Base-by-base conservation (phyloP, 2,329 filamentous ascomycete genomes). In the Byssoonygena ceratinophila region DNA sequence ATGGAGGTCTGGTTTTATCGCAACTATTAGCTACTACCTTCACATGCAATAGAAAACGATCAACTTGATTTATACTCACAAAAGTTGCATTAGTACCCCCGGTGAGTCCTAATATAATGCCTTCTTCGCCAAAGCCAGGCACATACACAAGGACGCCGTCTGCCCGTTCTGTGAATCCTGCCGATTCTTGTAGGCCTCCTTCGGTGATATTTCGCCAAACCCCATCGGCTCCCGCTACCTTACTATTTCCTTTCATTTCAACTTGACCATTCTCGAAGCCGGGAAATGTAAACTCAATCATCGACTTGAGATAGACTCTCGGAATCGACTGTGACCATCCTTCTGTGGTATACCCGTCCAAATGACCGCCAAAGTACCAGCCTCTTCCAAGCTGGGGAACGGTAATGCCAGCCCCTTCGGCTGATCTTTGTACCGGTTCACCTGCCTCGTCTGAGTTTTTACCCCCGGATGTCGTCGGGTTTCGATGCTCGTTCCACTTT, bases 351-450 rank as follows among this genome's bases (percentile, higher is more conserved):
- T 78, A 76, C 23, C 71, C 74, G 63, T 90, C 85, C 4, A 86
- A 70, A 65, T 89, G 85, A 0, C 85, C 85, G 23, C 84, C 85
- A 66, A 90, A 90, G 64, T 87, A 90, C 74, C 81, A 90, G 29
- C 83, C 86, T 44, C 83, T 69, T 0, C 84, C 84, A 0, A 88
- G 68, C 51, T 82, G 79, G 0, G 83, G 79, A 0, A 89, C 80
- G 25, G 80, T 84, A 12, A 86, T 68, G 0, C 84, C 84, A 9
- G 85, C 83, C 5, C 85, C 85, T 64, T 90, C 85, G 1, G 84
- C 84, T 1, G 84, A 77, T 43, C 85, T 74, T 62, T 88, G 81
- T 1, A 90, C 75, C 0, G 76, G 68, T 18, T 76, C 67, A 18
- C 75, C 74, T 8, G 72, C 77, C 0, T 68, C 68, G 20, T 79